Evolutionary conservation across 192 early-diverging fungal species (phyloP).

Genomic region (Dimargaris verticillata): DNA sequence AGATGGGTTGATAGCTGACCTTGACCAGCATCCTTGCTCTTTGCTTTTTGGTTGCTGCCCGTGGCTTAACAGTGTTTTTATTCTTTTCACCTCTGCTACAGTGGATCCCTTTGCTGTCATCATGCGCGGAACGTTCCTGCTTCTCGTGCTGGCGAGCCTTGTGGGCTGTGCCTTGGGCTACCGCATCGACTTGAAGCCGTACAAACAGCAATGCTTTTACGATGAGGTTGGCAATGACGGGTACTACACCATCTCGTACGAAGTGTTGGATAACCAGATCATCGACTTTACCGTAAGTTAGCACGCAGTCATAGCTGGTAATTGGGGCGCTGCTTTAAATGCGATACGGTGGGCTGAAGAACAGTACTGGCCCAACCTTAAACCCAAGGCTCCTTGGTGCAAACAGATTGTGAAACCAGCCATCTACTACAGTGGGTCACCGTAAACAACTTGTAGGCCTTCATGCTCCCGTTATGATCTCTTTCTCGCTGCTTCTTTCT

Average conservation of each 20-base stretch:
- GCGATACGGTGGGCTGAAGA: not conserved
- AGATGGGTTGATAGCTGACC: no score
- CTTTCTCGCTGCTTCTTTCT: not conserved
- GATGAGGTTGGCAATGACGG: not conserved
- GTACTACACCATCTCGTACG: constrained; percentile 9
- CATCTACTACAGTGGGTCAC: no score
- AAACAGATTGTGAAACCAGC: not conserved
- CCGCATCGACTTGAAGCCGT: not conserved
- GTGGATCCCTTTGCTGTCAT: no score
- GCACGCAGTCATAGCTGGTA: not conserved
- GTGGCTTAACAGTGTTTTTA: no score
- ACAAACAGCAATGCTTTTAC: constrained; percentile 4
- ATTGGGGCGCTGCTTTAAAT: not conserved
- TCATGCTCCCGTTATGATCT: no score
- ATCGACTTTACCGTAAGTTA: constrained; percentile 6
- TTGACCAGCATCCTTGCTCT: no score
- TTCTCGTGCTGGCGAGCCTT: not conserved
- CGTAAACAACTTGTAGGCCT: no score
- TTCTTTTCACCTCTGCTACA: no score
- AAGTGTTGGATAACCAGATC: not conserved
- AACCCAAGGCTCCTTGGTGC: not conserved
- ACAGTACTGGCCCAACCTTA: not conserved
- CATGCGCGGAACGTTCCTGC: no score
- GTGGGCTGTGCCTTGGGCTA: not conserved
- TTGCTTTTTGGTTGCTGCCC: no score